Evolutionary conservation across 106 monocot species (phyloP).

Genomic region (Agapanthus africanus): DNA sequence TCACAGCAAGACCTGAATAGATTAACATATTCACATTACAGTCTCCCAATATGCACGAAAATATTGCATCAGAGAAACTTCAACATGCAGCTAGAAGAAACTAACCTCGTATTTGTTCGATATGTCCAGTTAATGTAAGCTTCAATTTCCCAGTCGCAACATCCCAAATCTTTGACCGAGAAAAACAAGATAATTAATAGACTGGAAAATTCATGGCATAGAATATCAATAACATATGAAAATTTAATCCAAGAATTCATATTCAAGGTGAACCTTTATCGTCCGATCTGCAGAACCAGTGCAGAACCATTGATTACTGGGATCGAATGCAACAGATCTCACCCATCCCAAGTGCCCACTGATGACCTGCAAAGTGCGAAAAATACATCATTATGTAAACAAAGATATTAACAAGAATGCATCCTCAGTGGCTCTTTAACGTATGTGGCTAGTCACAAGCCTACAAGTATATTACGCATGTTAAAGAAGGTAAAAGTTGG

Average conservation of each 20-base stretch:
- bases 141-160: slow-evolving; percentile 81
- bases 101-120: slow-evolving; percentile 92
- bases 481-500: slow-evolving; percentile 1
- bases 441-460: background rate
- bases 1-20: slow-evolving; percentile 89
- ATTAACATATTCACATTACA: background rate
- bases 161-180: slow-evolving; percentile 81
- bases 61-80: background rate
- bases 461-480: background rate
- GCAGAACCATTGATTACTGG: slow-evolving; percentile 93
- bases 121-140: slow-evolving; percentile 94
- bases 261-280: slow-evolving; percentile 62
- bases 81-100: slow-evolving; percentile 6
- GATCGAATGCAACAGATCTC: slow-evolving; percentile 94
- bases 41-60: background rate
- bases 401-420: background rate
- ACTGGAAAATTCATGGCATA: background rate
- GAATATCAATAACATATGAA: too few relatives aligned
- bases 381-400: background rate
- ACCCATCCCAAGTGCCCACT: slow-evolving; percentile 99
- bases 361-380: slow-evolving; percentile 61
- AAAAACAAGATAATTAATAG: too few relatives aligned
- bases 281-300: slow-evolving; percentile 95
- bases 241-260: background rate
- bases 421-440: background rate